Conservation (phyloP, 768 basidiomycete genomes). For the Suillus decipiens region DNA sequence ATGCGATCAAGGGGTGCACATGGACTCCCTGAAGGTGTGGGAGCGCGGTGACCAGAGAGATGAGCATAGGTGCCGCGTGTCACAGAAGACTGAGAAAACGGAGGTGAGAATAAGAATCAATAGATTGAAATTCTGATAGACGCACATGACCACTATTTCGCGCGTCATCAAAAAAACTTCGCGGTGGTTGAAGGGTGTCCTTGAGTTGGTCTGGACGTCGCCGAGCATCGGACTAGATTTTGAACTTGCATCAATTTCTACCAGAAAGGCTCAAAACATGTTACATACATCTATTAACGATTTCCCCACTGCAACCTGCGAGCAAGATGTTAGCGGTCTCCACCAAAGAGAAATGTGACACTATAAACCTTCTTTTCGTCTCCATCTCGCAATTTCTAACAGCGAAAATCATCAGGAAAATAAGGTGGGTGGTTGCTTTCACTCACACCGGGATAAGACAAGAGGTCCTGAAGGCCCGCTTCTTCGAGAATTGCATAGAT, state of each 20-base stretch:
- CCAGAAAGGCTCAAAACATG: background rate
- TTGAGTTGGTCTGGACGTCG: background rate
- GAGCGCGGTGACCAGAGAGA: background rate
- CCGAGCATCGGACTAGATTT: background rate
- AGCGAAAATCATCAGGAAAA: background rate
- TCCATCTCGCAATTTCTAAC: background rate
- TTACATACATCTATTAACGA: background rate
- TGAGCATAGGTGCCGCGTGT: background rate
- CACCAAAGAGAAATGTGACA: background rate
- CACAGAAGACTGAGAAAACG: background rate
- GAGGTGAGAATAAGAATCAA: background rate
- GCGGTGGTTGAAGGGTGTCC: background rate
- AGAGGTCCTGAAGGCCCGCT: background rate
- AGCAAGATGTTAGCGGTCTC: background rate
- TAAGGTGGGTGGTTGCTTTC: too few species aligned
- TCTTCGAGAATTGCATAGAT: background rate
- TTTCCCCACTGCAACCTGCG: background rate
- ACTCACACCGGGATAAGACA: background rate
- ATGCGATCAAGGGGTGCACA: background rate
- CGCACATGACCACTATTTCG: background rate
- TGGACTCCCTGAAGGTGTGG: background rate
- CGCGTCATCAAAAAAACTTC: background rate
- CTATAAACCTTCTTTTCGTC: background rate
- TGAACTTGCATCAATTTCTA: background rate
- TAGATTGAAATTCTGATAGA: background rate